Conservation (phyloP, 2,329 filamentous ascomycete genomes). For the Nemania diffusa region DNA sequence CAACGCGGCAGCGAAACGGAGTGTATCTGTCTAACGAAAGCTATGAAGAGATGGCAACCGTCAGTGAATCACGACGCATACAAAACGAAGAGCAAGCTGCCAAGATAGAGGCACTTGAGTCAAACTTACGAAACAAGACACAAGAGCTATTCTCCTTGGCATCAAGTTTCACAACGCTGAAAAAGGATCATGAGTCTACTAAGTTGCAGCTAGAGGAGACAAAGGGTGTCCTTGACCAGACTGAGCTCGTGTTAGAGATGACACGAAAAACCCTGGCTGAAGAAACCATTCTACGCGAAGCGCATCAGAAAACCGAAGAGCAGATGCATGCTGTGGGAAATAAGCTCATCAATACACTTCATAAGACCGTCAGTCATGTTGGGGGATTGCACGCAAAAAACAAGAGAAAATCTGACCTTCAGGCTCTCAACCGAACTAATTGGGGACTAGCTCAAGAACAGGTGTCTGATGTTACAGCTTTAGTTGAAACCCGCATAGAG, state of each 20-base stretch:
- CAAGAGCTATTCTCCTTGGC: constrained; percentile 91
- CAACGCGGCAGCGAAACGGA: constrained; percentile 91
- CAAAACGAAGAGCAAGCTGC: constrained; percentile 91
- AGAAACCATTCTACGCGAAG: constrained; percentile 81
- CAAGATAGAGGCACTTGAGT: constrained; percentile 91
- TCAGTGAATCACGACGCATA: constrained; percentile 92
- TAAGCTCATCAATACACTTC: constrained; percentile 80
- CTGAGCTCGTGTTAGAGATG: constrained; percentile 81
- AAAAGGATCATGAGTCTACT: constrained; percentile 87
- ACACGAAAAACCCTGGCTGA: constrained; percentile 82
- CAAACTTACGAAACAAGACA: constrained; percentile 89
- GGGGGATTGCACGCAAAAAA: constrained; percentile 87
- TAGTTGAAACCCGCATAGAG: constrained; percentile 80
- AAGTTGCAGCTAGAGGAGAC: constrained; percentile 79
- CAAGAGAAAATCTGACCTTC: constrained; percentile 83
- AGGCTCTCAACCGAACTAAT: constrained; percentile 78
- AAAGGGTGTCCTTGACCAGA: constrained; percentile 84
- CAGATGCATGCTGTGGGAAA: constrained; percentile 78
- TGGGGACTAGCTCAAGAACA: constrained; percentile 83
- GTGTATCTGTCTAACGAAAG: constrained; percentile 91
- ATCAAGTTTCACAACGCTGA: constrained; percentile 85
- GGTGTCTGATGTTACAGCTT: constrained; percentile 78
- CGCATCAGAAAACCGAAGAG: constrained; percentile 86
- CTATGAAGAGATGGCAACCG: constrained; percentile 89
- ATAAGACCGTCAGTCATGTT: constrained; percentile 82